Base-by-base conservation (phyloP, 495 filamentous ascomycete genomes). In the Lindgomyces ingoldianus region DNA sequence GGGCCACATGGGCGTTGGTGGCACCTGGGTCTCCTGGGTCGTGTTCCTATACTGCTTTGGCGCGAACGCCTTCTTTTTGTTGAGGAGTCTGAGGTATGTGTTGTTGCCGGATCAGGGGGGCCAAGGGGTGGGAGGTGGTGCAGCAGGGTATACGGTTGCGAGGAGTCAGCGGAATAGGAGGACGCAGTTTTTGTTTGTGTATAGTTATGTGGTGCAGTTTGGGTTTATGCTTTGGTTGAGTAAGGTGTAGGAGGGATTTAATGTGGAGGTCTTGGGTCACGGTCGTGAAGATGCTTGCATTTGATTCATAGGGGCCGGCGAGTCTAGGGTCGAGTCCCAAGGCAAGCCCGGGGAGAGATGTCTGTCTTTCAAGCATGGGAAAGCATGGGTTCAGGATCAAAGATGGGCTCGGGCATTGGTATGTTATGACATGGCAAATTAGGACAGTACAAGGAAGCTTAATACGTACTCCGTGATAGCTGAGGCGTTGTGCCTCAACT, bases 41-140 rank as follows among this genome's bases (percentile, higher is more conserved):
- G 84, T 96, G 44, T 99, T 98, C 70, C 73, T 84, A 18, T 98
- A 98, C 75, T 93, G 90, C 0, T 99, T 93, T 72, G 74, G 88
- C 42, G 93, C 94, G 1, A 96, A 97, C 78, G 95, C 95, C 0
- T 91, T 99, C 67, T 99, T 99, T 73, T 73, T 97, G 91, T 86
- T 98, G 66, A 89, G 94, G 48, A 96, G 92, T 21, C 76, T 98
- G 57, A 91, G 95, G 80, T 98, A 98, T 74, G 94, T 98, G 42
- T 82, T 98, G 2, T 85, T 98, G 12, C 95, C 95, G 0, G 93
- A 97, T 70, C 84, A 61, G 83, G 85, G 48, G 19, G 48, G 27
- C 16, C 53, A 53, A 47, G 60, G 52, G 3, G 57, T 51, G 4
- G 57, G 49, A 18, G 62, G 29, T 12, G 53, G 39, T 60, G 85